Conservation (phyloP, 306 rosid species). For the Calophaca sinica region DNA sequence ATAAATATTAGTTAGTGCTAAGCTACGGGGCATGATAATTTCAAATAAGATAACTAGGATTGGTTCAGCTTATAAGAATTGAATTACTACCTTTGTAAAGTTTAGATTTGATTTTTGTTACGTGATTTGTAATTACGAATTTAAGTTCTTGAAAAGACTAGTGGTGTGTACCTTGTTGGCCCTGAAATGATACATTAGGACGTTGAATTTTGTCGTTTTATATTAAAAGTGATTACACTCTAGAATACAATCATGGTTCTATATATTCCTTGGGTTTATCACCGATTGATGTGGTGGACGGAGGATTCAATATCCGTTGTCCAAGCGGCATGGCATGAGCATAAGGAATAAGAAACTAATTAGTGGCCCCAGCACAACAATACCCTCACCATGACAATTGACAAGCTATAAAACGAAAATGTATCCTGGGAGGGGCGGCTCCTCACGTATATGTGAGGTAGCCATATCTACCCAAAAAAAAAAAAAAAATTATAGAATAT, state of each 20-base stretch:
- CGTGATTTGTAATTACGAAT: not conserved
- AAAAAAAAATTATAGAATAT: no score
- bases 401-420: no score
- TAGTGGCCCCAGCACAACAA: no score
- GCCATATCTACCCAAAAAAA: no score
- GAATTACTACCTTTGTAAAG: not conserved
- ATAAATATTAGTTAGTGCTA: not conserved
- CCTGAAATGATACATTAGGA: no score
- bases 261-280: not conserved
- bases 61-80: not conserved
- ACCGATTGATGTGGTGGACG: not conserved
- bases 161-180: no score
- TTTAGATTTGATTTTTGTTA: not conserved
- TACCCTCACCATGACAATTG: no score
- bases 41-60: not conserved
- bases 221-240: not conserved
- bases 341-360: no score
- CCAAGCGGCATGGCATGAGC: no score
- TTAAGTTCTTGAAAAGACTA: not conserved
- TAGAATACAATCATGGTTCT: slow-evolving; percentile 8
- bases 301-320: no score
- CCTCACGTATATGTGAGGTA: no score
- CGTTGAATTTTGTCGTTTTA: not conserved
- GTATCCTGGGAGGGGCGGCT: no score
- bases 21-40: not conserved